Evolutionary conservation across 495 filamentous ascomycete species (phyloP).

Genomic region (Xylaria longipes): DNA sequence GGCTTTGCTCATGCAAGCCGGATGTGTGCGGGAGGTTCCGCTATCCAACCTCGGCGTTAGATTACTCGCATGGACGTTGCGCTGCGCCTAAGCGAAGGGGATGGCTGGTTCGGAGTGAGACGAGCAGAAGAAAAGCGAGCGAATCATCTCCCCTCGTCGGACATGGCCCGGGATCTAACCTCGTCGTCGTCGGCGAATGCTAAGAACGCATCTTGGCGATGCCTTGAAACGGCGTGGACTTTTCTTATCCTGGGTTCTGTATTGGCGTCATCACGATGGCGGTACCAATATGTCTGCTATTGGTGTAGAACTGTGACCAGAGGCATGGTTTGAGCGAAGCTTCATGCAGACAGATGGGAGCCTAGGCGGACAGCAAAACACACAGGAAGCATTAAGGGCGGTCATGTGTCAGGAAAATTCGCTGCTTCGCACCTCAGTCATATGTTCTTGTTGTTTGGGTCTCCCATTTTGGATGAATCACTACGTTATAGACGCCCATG

Average conservation of each 20-base stretch:
- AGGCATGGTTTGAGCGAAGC: not conserved
- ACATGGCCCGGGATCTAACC: not conserved
- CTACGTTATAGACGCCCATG: not conserved
- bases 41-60: not conserved
- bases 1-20: not conserved
- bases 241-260: not conserved
- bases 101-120: not conserved
- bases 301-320: not conserved
- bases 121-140: not conserved
- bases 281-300: not conserved
- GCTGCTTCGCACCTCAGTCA: not conserved
- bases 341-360: not conserved
- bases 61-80: not conserved
- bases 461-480: not conserved
- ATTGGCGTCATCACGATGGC: not conserved
- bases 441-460: not conserved
- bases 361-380: not conserved
- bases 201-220: not conserved
- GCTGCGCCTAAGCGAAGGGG: not conserved
- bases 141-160: not conserved
- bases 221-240: not conserved
- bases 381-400: not conserved
- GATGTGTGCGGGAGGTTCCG: slow-evolving; percentile 10
- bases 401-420: not conserved
- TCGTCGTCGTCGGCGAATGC: not conserved